These are phyloP conservation scores for Aureobasidium sp. DNA, from an alignment of 2,329 filamentous ascomycete genomes.

Conservation along the genomic window DNA sequence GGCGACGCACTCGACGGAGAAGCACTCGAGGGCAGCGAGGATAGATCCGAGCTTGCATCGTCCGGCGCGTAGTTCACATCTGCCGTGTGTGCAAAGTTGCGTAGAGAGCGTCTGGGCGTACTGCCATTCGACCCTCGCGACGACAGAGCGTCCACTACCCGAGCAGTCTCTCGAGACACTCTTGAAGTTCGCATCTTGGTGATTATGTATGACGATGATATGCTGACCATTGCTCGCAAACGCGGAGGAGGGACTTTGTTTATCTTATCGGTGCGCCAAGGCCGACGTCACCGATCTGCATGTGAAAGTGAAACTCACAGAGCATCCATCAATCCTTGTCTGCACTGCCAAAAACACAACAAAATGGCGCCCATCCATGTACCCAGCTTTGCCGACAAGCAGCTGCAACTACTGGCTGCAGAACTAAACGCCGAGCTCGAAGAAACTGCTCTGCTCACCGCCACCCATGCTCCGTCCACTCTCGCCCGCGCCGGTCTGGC, in stretches of 20 bases:
- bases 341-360: not conserved
- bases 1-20: not conserved
- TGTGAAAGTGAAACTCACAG: not conserved
- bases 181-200: constrained; percentile 15
- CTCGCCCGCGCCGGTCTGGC: constrained; percentile 72
- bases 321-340: not conserved
- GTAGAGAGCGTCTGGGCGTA: constrained; percentile 18
- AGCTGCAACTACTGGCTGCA: constrained; percentile 59
- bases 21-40: not conserved
- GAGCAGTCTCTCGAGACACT: constrained; percentile 16
- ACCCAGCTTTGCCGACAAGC: constrained; percentile 58
- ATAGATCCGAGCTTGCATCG: constrained; percentile 9
- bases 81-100: constrained; percentile 15
- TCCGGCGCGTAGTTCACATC: constrained; percentile 10
- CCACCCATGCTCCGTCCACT: constrained; percentile 56
- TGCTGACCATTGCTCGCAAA: not conserved
- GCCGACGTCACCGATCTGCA: not conserved
- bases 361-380: constrained; percentile 42
- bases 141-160: constrained; percentile 13
- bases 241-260: not conserved
- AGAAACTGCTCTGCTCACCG: constrained; percentile 59
- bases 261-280: constrained; percentile 7
- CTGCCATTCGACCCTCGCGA: constrained; percentile 3
- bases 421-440: constrained; percentile 66
- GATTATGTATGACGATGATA: not conserved